Conservation (phyloP, 805 yeast species). For the Jamesozyma hellenica region DNA sequence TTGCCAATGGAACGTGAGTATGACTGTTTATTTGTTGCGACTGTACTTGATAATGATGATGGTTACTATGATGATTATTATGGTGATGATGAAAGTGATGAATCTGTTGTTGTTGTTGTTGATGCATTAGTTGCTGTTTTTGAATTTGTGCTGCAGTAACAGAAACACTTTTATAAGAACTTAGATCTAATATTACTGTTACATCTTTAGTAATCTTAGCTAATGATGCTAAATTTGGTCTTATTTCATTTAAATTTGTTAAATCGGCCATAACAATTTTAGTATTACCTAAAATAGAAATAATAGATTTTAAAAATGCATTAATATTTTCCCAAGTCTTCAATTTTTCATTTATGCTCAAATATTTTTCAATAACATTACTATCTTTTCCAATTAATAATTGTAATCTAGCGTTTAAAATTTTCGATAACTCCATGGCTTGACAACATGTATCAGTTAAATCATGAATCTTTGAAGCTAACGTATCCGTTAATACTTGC, state of each 20-base stretch:
- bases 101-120: conserved; percentile 4
- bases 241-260: conserved; percentile 66
- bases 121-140: conserved; percentile 8
- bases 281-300: conserved; percentile 73
- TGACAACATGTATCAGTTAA: conserved; percentile 65
- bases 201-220: conserved; percentile 89
- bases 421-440: conserved; percentile 73
- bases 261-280: conserved; percentile 74
- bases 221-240: conserved; percentile 69
- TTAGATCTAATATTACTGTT: conserved; percentile 69
- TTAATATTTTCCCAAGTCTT: conserved; percentile 81
- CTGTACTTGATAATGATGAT: too few species aligned
- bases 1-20: conserved; percentile 14
- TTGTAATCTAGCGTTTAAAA: conserved; percentile 46
- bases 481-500: conserved; percentile 27
- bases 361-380: conserved; percentile 26
- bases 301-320: conserved; percentile 69
- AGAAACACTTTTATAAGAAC: conserved; percentile 37
- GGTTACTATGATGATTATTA: background rate
- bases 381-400: conserved; percentile 31
- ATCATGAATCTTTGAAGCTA: conserved; percentile 59
- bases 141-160: conserved; percentile 11
- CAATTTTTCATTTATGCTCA: conserved; percentile 43
- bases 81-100: background rate
- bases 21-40: conserved; percentile 9